Percentiles rank a stretch among this genome's conserved stretches.
phyloP scores from a whole-genome alignment of 2,329 filamentous ascomycete genomes.

The Paraconiothyrium sp. region DNA sequence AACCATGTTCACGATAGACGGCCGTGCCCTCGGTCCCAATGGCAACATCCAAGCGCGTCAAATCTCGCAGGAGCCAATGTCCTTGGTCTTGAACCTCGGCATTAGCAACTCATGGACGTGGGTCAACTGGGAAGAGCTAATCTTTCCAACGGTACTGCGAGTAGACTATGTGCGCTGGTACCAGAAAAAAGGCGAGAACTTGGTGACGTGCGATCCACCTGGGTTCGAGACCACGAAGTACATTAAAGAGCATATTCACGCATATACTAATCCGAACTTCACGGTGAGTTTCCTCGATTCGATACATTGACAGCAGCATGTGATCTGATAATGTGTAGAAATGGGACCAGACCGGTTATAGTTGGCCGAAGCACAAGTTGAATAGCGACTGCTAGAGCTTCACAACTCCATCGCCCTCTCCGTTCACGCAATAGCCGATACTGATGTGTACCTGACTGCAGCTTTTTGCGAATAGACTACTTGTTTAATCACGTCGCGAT shows the following conservation, averaged over 20 bases:
- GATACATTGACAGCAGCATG: background rate
- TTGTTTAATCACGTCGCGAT: too few species aligned
- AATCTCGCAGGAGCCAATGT: conserved; percentile 64
- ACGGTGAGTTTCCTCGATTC: conserved; percentile 53
- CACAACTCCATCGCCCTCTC: background rate
- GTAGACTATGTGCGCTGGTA: conserved; percentile 66
- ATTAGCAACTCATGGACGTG: conserved; percentile 61
- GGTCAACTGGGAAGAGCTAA: conserved; percentile 56
- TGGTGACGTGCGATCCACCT: conserved; percentile 64
- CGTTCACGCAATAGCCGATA: background rate
- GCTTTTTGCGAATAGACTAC: too few species aligned
- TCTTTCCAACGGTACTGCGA: conserved; percentile 63
- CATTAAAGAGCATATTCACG: conserved; percentile 57
- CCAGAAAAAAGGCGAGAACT: conserved; percentile 58
- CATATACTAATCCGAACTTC: conserved; percentile 61
- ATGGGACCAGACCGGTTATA: conserved; percentile 46
- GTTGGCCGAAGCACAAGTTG: conserved; percentile 56
- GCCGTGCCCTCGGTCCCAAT: conserved; percentile 62
- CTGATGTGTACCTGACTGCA: background rate
- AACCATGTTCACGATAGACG: conserved; percentile 62
- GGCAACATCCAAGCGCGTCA: conserved; percentile 62
- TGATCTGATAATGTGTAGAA: conserved; percentile 22
- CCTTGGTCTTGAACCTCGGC: conserved; percentile 63
- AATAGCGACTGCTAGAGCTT: conserved; percentile 50
- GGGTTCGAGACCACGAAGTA: conserved; percentile 64